Evolutionary conservation across 2,329 filamentous ascomycete species (phyloP), one percentile per base, ranked within the genome.

Genomic region (Aulographum hederae): DNA sequence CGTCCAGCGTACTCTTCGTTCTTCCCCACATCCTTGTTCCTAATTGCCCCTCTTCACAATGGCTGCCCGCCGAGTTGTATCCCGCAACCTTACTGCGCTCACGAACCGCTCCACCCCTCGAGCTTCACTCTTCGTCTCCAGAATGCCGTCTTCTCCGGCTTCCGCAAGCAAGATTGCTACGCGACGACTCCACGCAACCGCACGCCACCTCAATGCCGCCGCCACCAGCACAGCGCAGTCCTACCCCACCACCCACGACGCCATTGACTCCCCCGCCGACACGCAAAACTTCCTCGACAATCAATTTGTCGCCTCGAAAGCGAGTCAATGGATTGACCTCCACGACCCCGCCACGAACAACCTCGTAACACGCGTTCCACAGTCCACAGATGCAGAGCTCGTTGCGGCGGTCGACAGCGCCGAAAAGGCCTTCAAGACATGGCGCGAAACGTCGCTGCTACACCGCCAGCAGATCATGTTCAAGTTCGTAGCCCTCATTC

Each of bases 201-300:
- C 61, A 6, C 53, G 56, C 34, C 65, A 69, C 35, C 51, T 69
- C 23, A 51, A 48, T 39, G 51, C 56, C 35, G 58, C 57, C 30
- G 54, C 61, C 33, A 61, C 65, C 11, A 59, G 61, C 31, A 54
- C 58, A 31, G 51, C 63, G 26, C 56, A 61, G 32, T 56, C 61
- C 35, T 86, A 75, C 53, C 78, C 76, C 17, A 76, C 63, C 33
- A 71, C 64, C 15, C 80, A 89, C 58, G 73, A 78, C 33, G 72
- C 71, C 57, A 73, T 82, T 44, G 46, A 66, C 42, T 54, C 68
- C 36, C 72, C 77, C 23, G 56, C 66, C 43, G 69, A 85, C 50
- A 86, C 80, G 11, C 76, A 73, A 18, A 84, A 78, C 61, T 89
- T 89, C 52, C 51, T 89, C 43, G 69, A 89, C 63, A 89, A 89